phyloP scores from a whole-genome alignment of 2,329 filamentous ascomycete genomes.

The Colletotrichum incanum region DNA sequence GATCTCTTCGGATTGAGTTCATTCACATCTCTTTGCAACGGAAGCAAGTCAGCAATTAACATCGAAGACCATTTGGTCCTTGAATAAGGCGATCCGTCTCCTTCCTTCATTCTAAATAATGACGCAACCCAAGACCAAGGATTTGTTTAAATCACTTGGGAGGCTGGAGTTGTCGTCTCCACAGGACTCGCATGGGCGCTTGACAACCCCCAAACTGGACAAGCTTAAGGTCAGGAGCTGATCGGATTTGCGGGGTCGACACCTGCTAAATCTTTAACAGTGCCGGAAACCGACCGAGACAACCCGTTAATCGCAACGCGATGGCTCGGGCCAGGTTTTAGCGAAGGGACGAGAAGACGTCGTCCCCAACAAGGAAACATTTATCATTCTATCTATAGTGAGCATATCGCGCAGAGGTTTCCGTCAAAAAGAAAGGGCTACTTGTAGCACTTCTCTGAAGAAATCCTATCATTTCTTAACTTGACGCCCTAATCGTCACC shows the following conservation, averaged over 20 bases:
- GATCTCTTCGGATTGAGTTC: background rate
- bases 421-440: slow-evolving; percentile 20
- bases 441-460: background rate
- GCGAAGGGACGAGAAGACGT: background rate
- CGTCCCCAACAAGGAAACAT: slow-evolving; percentile 23
- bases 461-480: background rate
- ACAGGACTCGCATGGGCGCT: slow-evolving; percentile 21
- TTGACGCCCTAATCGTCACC: background rate
- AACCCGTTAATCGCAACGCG: background rate
- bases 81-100: background rate
- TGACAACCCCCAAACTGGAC: slow-evolving; percentile 17
- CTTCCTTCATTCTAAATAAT: background rate
- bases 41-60: background rate
- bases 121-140: slow-evolving; percentile 15
- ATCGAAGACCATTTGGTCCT: no score
- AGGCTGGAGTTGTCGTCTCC: slow-evolving; percentile 6
- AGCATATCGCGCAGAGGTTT: background rate
- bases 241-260: slow-evolving; percentile 29
- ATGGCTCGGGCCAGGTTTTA: slow-evolving; percentile 7
- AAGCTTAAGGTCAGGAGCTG: background rate
- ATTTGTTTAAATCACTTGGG: background rate
- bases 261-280: slow-evolving; percentile 20
- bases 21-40: background rate
- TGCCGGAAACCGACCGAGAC: slow-evolving; percentile 33
- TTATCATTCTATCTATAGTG: slow-evolving; percentile 13